These are phyloP conservation scores for Metschnikowia baotianmanensis DNA, from an alignment of 805 yeast genomes.

Conservation along the genomic window DNA sequence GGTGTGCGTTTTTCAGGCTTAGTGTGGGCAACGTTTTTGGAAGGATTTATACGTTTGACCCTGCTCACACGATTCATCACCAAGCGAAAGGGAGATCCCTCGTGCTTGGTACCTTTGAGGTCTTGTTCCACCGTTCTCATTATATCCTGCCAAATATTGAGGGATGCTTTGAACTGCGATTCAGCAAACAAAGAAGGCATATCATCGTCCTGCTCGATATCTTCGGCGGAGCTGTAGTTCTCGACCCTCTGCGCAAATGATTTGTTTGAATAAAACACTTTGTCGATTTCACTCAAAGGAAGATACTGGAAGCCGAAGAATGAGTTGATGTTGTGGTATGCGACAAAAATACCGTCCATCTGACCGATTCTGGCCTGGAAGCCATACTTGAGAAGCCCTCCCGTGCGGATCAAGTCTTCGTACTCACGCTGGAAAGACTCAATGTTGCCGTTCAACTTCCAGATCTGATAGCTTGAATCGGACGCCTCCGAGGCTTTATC, in stretches of 20 bases:
- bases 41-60: background rate
- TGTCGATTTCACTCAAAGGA: slow-evolving; percentile 71
- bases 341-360: slow-evolving; percentile 95
- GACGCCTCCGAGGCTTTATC: slow-evolving; percentile 61
- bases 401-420: slow-evolving; percentile 68
- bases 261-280: slow-evolving; percentile 26
- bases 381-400: slow-evolving; percentile 76
- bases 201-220: slow-evolving; percentile 10
- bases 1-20: background rate
- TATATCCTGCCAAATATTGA: slow-evolving; percentile 27
- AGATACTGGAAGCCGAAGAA: slow-evolving; percentile 91
- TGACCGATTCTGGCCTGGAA: slow-evolving; percentile 92
- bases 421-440: slow-evolving; percentile 85
- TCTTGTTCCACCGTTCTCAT: slow-evolving; percentile 29
- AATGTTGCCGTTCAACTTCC: slow-evolving; percentile 56
- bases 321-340: slow-evolving; percentile 78
- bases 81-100: slow-evolving; percentile 28
- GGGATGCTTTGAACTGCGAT: slow-evolving; percentile 19
- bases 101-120: slow-evolving; percentile 17
- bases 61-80: slow-evolving; percentile 20
- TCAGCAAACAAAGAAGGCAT: slow-evolving; percentile 18
- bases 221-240: slow-evolving; percentile 9
- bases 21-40: background rate
- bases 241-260: slow-evolving; percentile 8
- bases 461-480: slow-evolving; percentile 65